Base-by-base conservation (phyloP, 2,329 filamentous ascomycete genomes). In the Fusarium chlamydosporum region DNA sequence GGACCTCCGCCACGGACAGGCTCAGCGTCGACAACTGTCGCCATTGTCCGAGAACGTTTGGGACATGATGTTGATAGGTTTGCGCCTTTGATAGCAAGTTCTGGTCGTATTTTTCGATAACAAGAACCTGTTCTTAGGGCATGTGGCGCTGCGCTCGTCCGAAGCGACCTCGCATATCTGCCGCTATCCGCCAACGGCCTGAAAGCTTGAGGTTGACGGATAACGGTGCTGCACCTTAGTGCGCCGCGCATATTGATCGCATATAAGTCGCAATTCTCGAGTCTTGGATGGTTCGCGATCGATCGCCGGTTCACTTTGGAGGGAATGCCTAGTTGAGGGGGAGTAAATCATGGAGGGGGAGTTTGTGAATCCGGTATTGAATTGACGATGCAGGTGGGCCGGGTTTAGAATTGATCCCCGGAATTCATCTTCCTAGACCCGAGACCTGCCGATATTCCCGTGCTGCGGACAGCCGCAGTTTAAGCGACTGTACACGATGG, bases 1-100 rank as follows among this genome's bases (percentile, higher is more conserved):
- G 96, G 96, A 0, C 94, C 94, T 65, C 83, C 77, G 41, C 79
- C 76, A 46, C 82, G 79, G 7, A 62, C 46, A 61, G 68, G 64
- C 27, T 70, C 71, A 20, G 52, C 48, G 15, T 67, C 66, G 26
- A 70, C 72, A 34, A 73, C 74, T 7, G 77, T 79, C 23, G 76
- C 75, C 67, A 79, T 67, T 54, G 73, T 66, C 34, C 76, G 74
- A 16, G 54, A 56, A 23, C 56, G 56, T 27, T 52, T 56, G 10
- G 31, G 27, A 8, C 63, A 68, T 42, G 60, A 48, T 27, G 58
- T 65, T 23, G 64, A 62, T 34, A 56, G 27, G 15, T 51, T 43
- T 33, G 56, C 55, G 26, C 43, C 53, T 46, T 46, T 43, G 3
- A 55, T 42, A 35, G 46, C 42, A 9, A 52, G 42, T 20, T 40